Evolutionary conservation across 192 early-diverging fungal genomes (phyloP), one percentile per base, ranked within the genome.

Genomic region (Radiomyces spectabilis): DNA sequence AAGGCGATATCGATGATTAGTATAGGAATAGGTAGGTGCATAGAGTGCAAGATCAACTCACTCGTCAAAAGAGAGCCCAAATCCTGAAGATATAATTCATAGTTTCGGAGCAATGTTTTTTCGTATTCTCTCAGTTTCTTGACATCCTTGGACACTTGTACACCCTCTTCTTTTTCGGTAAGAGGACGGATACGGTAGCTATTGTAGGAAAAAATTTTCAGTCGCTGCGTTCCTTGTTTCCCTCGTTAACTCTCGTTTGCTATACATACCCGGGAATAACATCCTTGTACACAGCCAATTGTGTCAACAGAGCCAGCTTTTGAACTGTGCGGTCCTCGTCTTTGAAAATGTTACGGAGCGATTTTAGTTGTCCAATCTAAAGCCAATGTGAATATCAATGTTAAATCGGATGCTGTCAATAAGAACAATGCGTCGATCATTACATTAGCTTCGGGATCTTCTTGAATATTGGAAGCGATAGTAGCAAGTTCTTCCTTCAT

Each of bases 271-370:
- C 91, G 2, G 95, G 95, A 31, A 97, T 77, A 65, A 98, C 89
- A 62, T 98, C 95, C 53, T 92, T 85, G 75, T 88, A 98, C 3
- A 98, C 88, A 0, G 89, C 90, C 27, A 97, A 74, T 67, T 94
- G 92, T 8, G 92, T 91, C 43, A 96, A 63, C 24, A 95, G 61
- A 0, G 83, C 85, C 30, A 98, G 60, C 41, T 88, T 86, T 51
- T 80, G 77, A 38, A 94, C 77, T 9, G 74, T 74, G 4, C 61
- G 47, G 51, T 87, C 85, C 4, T 69, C 72, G 41, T 87, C 83
- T 13, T 72, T 70, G 37, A 82, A 73, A 59, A 93, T 82, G 0
- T 73, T 41, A 30, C 83, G 75, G 41, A 98, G 69, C 31, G 61
- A 65, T 66, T 79, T 89, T 33, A 96, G 72, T 44, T 74, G 66